These are phyloP conservation scores for Pueraria montana DNA, from an alignment of 306 rosid species.

Conservation along the genomic window DNA sequence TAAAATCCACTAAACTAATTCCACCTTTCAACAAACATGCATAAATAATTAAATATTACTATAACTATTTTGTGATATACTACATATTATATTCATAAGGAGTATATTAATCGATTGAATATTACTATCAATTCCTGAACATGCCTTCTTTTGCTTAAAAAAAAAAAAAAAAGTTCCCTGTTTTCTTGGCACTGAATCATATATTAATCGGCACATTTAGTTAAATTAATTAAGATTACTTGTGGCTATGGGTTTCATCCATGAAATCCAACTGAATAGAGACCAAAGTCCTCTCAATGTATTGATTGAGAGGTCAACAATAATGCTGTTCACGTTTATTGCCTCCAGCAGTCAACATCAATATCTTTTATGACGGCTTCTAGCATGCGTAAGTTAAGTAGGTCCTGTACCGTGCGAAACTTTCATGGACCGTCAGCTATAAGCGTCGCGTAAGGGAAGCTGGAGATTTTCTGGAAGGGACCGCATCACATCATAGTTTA, in stretches of 20 bases:
- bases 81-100: background rate
- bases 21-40: background rate
- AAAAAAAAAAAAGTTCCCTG: too few species aligned
- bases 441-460: too few species aligned
- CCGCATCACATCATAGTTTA: too few species aligned
- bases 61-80: background rate
- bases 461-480: too few species aligned
- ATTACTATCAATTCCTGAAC: too few species aligned
- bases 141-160: too few species aligned
- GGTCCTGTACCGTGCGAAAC: too few species aligned
- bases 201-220: conserved; percentile 18
- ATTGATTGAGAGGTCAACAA: conserved; percentile 32
- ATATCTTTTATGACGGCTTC: too few species aligned
- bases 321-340: conserved; percentile 24
- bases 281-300: background rate
- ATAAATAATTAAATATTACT: background rate
- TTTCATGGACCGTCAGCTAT: too few species aligned
- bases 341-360: background rate
- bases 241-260: background rate
- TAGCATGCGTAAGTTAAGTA: too few species aligned
- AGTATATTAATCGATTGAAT: too few species aligned
- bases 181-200: conserved; percentile 41
- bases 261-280: background rate
- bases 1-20: conserved; percentile 33
- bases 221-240: conserved; percentile 32